Conservation (phyloP, 2,329 filamentous ascomycete species). For the Xylaria sp. region DNA sequence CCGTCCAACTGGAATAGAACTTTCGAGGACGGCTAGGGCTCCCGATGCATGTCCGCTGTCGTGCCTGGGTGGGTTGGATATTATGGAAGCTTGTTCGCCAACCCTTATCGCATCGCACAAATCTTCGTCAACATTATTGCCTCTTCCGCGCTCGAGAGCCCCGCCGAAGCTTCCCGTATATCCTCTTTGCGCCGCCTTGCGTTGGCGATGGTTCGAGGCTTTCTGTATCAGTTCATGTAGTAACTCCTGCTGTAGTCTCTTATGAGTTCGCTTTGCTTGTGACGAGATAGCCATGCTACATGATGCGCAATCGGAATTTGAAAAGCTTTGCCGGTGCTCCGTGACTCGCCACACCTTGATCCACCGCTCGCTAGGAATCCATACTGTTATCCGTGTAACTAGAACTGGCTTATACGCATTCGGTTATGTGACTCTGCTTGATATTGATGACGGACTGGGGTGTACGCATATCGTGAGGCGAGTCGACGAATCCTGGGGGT, state of each 20-base stretch:
- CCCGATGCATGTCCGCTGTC: slow-evolving; percentile 20
- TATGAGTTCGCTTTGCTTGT: slow-evolving; percentile 5
- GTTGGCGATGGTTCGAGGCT: slow-evolving; percentile 19
- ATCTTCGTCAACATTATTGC: not conserved
- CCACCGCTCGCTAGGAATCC: slow-evolving; percentile 24
- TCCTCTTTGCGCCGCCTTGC: not conserved
- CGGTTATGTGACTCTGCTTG: slow-evolving; percentile 9
- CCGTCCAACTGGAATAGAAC: slow-evolving; percentile 22
- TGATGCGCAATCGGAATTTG: not conserved
- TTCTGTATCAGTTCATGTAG: slow-evolving; percentile 13
- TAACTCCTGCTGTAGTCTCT: not conserved
- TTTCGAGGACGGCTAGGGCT: slow-evolving; percentile 15
- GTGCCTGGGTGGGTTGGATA: slow-evolving; percentile 18
- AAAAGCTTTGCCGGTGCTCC: not conserved
- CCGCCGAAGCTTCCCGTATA: slow-evolving; percentile 9
- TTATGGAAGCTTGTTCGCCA: slow-evolving; percentile 14
- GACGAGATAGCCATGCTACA: not conserved
- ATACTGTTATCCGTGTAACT: not conserved
- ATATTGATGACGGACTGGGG: slow-evolving; percentile 42
- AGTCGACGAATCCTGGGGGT: slow-evolving; percentile 38
- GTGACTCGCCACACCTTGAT: slow-evolving; percentile 27
- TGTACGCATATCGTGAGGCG: slow-evolving; percentile 9
- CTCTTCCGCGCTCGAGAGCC: not conserved
- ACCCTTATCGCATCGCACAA: slow-evolving; percentile 31
- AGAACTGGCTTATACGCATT: not conserved